Conservation (phyloP, 2,329 filamentous ascomycete genomes). For the Aaosphaeria pasadenensis region DNA sequence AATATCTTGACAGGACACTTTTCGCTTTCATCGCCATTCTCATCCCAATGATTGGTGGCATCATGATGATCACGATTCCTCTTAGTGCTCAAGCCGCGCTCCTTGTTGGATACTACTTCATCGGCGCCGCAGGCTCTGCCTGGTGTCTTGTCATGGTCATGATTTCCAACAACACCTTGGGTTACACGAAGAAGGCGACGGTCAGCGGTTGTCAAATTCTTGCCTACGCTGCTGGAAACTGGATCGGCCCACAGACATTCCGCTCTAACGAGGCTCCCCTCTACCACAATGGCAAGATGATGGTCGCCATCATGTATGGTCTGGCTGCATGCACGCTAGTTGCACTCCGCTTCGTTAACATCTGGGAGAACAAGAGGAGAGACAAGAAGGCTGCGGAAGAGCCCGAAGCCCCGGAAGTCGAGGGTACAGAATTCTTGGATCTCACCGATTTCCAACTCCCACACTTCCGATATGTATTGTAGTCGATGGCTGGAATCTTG, state of each 20-base stretch:
- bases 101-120: neutral
- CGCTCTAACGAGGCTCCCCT: neutral
- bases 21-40: neutral
- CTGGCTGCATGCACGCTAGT: neutral
- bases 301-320: neutral
- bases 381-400: neutral
- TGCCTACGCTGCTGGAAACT: neutral
- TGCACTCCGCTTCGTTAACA: neutral
- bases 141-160: neutral
- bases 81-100: neutral
- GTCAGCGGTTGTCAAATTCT: neutral
- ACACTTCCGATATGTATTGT: neutral
- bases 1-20: neutral
- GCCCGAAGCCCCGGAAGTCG: neutral
- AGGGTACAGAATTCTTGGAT: neutral
- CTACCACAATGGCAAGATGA: neutral
- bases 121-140: neutral
- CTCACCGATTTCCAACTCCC: neutral
- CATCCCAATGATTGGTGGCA: neutral
- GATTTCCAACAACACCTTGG: neutral
- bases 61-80: neutral
- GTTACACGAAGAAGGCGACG: neutral
- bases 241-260: neutral
- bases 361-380: neutral
- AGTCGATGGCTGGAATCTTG: neutral